Evolutionary conservation across 2,329 filamentous ascomycete species (phyloP).

Genomic region (Venturia aucupariae): DNA sequence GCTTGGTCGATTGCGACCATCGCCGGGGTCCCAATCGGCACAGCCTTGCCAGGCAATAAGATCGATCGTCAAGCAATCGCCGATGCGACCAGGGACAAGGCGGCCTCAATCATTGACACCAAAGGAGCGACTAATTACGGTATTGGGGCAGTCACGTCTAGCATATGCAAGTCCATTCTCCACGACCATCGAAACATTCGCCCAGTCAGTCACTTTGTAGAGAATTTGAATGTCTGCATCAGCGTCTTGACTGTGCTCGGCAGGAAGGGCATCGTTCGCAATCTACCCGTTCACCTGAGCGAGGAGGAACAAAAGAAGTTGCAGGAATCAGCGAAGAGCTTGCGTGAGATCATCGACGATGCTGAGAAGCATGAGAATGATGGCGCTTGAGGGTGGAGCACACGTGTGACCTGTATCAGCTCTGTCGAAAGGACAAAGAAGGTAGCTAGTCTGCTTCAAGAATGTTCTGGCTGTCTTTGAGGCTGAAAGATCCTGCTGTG

Average conservation of each 20-base stretch:
- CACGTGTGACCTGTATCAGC: neutral
- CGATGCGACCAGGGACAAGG: conserved; percentile 37
- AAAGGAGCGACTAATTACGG: conserved; percentile 45
- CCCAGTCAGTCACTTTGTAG: conserved; percentile 42
- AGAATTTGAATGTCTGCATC: conserved; percentile 39
- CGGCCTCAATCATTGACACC: conserved; percentile 38
- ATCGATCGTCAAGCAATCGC: conserved; percentile 31
- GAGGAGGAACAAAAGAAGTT: conserved; percentile 27
- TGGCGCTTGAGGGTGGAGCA: neutral
- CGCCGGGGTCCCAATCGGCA: conserved; percentile 32
- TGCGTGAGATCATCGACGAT: conserved; percentile 29
- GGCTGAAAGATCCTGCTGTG: neutral
- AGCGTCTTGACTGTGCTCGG: conserved; percentile 42
- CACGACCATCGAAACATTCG: conserved; percentile 39
- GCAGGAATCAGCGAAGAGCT: conserved; percentile 26
- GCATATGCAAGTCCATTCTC: conserved; percentile 43
- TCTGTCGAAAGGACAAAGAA: neutral
- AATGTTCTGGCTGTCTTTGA: neutral
- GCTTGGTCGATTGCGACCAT: conserved; percentile 39
- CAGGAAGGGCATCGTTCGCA: conserved; percentile 36
- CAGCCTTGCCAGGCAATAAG: conserved; percentile 23
- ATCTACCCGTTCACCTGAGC: conserved; percentile 28
- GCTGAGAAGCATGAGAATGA: conserved; percentile 23
- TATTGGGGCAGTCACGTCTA: conserved; percentile 39
- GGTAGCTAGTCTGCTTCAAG: neutral